A percentile compares a stretch with the other conserved stretches of the same genome.
Evolutionary conservation across 116 monocot genomes (phyloP).

Genomic region (Iris pallida): DNA sequence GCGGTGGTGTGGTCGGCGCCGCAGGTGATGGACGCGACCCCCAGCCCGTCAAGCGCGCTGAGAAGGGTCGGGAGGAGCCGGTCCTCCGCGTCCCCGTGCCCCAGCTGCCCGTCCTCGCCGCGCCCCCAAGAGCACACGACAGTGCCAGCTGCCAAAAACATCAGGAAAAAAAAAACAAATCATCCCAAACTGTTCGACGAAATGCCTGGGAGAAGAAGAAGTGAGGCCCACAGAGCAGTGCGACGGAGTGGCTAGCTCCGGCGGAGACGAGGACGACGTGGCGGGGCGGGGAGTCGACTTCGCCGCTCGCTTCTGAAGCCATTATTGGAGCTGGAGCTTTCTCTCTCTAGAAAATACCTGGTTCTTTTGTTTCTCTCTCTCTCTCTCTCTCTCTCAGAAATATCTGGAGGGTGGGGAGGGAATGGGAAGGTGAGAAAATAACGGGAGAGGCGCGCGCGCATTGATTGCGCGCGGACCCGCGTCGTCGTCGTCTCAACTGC

Average conservation of each 20-base stretch:
- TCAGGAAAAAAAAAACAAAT: neutral
- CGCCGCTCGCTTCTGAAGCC: neutral
- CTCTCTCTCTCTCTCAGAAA: too few species aligned
- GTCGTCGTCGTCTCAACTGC: too few species aligned
- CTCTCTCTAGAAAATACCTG: too few species aligned
- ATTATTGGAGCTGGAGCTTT: too few species aligned
- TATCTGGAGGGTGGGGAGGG: too few species aligned
- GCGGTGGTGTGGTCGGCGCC: constrained; percentile 31
- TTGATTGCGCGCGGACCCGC: too few species aligned
- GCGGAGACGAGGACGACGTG: constrained; percentile 78
- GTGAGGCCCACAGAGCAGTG: constrained; percentile 62
- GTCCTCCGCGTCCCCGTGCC: constrained; percentile 24
- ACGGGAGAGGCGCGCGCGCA: too few species aligned
- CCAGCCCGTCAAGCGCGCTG: neutral
- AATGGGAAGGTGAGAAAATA: too few species aligned
- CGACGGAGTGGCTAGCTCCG: constrained; percentile 92
- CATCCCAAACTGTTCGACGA: neutral
- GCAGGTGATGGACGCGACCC: constrained; percentile 16
- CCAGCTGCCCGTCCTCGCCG: constrained; percentile 29
- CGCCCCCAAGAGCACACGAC: constrained; percentile 22
- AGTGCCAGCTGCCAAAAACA: constrained; percentile 11
- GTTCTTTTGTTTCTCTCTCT: too few species aligned
- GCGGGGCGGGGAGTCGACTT: constrained; percentile 14
- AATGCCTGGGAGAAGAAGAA: neutral
- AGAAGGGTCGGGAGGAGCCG: constrained; percentile 17